A percentile compares a stretch with the other conserved stretches of the same genome.
Evolutionary conservation across 768 basidiomycete genomes (phyloP).

Genomic region (Suillus plorans): DNA sequence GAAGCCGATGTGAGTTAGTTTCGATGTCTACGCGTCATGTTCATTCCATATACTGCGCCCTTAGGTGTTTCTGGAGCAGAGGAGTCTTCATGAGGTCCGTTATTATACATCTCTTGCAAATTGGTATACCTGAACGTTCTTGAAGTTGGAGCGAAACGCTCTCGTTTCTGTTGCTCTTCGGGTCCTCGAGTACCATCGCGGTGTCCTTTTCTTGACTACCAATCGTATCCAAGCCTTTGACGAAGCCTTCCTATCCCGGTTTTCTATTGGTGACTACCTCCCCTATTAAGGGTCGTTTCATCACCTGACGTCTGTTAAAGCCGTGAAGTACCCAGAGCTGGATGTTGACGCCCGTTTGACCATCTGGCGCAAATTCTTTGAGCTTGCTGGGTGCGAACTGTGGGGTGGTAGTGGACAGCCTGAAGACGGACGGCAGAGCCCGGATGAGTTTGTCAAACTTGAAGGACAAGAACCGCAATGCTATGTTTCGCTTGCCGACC

Average conservation of each 20-base stretch:
- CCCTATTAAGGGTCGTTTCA: background rate
- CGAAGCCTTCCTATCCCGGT: constrained; percentile 67
- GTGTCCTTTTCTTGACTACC: constrained; percentile 59
- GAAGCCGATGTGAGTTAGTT: constrained; percentile 32
- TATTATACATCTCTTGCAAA: background rate
- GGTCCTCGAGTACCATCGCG: constrained; percentile 60
- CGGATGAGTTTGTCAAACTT: constrained; percentile 10
- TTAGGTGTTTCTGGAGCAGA: constrained; percentile 75
- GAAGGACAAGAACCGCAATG: constrained; percentile 12
- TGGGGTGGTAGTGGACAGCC: constrained; percentile 8
- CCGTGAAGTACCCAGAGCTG: constrained; percentile 28
- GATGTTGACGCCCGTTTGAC: constrained; percentile 19
- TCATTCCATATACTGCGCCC: background rate
- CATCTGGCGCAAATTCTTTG: constrained; percentile 29
- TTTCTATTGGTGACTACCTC: constrained; percentile 46
- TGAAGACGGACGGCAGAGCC: background rate
- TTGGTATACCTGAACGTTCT: background rate
- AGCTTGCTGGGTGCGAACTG: constrained; percentile 15
- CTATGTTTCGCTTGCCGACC: constrained; percentile 13
- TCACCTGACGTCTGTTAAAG: constrained; percentile 3
- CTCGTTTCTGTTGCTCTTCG: constrained; percentile 72
- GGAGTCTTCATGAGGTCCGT: constrained; percentile 51
- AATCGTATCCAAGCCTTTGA: constrained; percentile 43
- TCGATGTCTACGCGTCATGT: background rate
- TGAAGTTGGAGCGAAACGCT: constrained; percentile 56